phyloP scores from a whole-genome alignment of 2,329 filamentous ascomycete genomes.

The Ophiocordyceps australis region DNA sequence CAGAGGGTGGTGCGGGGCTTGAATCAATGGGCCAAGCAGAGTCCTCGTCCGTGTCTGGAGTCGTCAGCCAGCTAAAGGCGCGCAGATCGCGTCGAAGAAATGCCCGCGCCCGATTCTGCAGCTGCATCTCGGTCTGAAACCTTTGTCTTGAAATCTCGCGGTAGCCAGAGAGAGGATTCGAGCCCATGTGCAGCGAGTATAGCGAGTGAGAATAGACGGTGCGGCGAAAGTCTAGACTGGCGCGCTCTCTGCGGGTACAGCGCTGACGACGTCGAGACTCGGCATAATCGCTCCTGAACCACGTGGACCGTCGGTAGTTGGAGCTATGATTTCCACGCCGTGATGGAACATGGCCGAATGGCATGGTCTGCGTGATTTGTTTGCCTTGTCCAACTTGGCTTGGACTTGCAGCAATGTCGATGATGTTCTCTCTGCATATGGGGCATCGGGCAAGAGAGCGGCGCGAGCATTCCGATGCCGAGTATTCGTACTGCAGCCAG shows the following conservation, averaged over 20 bases:
- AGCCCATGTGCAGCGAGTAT: slow-evolving; percentile 68
- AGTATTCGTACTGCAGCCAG: slow-evolving; percentile 56
- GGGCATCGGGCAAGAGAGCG: no score
- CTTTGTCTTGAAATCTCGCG: slow-evolving; percentile 50
- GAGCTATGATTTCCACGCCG: neutral
- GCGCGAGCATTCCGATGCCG: no score
- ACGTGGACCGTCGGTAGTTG: no score
- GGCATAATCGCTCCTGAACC: no score
- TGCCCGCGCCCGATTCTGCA: slow-evolving; percentile 58
- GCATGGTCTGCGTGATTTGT: slow-evolving; percentile 1
- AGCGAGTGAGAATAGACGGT: slow-evolving; percentile 54
- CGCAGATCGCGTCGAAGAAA: slow-evolving; percentile 74
- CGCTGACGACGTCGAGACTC: no score
- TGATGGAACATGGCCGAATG: neutral
- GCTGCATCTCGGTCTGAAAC: slow-evolving; percentile 44
- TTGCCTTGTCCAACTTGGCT: slow-evolving; percentile 4
- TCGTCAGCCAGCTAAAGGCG: slow-evolving; percentile 57
- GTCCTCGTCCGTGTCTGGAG: slow-evolving; percentile 7
- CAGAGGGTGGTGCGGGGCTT: no score
- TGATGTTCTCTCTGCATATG: slow-evolving; percentile 46
- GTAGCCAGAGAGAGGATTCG: slow-evolving; percentile 62
- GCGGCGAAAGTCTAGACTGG: slow-evolving; percentile 27
- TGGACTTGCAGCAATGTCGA: slow-evolving; percentile 49
- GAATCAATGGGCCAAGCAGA: no score
- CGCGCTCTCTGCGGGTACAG: slow-evolving; percentile 1